Evolutionary conservation across 2,329 filamentous ascomycete genomes (phyloP).

Genomic region (Colletotrichum endophyticum): DNA sequence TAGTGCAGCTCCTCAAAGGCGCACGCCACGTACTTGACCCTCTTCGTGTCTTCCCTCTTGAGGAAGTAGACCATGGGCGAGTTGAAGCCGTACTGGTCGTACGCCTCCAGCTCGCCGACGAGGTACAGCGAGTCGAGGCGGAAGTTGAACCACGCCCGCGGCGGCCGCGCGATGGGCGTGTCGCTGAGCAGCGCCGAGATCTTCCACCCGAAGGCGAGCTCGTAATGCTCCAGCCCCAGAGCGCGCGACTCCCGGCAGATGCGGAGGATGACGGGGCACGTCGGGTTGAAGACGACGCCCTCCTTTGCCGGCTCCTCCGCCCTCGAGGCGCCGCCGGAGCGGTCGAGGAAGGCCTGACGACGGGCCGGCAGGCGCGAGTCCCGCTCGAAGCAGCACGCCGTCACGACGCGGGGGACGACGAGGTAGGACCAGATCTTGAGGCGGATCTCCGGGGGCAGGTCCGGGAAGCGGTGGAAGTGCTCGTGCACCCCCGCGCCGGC

Average conservation of each 20-base stretch:
- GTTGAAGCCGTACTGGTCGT: constrained; percentile 50
- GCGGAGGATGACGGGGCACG: constrained; percentile 47
- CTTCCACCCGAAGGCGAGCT: constrained; percentile 51
- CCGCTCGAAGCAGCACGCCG: constrained; percentile 45
- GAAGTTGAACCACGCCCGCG: constrained; percentile 54
- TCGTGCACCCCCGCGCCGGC: constrained; percentile 29
- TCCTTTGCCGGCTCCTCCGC: constrained; percentile 6
- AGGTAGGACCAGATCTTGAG: constrained; percentile 51
- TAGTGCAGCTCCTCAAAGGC: constrained; percentile 49
- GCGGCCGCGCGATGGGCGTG: constrained; percentile 36
- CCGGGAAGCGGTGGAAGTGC: constrained; percentile 40
- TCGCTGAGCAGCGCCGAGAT: constrained; percentile 44
- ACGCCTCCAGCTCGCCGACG: constrained; percentile 52
- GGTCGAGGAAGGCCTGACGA: constrained; percentile 12
- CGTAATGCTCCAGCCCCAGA: constrained; percentile 48
- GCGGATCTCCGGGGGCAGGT: constrained; percentile 52
- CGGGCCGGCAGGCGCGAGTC: constrained; percentile 31
- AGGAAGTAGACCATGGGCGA: constrained; percentile 55
- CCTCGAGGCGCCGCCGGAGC: constrained; percentile 18
- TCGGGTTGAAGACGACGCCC: constrained; percentile 25
- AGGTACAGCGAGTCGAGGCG: constrained; percentile 50
- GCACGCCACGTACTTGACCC: constrained; percentile 49
- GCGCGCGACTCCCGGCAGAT: constrained; percentile 47
- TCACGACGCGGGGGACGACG: constrained; percentile 49
- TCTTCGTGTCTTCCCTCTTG: constrained; percentile 42